phyloP scores from a whole-genome alignment of 2,329 filamentous ascomycete genomes.

The Pochonia chlamydosporia region DNA sequence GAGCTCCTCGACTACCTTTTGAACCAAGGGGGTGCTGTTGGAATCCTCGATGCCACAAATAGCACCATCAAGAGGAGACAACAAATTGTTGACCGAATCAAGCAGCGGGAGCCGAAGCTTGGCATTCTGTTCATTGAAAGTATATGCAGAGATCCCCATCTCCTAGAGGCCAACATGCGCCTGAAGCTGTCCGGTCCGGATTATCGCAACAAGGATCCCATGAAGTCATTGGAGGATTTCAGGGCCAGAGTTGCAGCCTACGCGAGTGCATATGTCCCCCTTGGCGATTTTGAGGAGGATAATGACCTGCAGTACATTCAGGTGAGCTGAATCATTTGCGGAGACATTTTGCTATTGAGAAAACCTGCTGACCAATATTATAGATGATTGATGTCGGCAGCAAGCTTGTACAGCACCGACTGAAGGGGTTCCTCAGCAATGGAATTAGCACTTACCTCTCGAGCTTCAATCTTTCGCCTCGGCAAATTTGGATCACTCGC shows the following conservation, averaged over 20 bases:
- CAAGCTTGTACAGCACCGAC: constrained; percentile 85
- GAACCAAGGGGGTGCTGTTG: constrained; percentile 75
- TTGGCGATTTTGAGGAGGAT: constrained; percentile 86
- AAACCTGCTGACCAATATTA: constrained; percentile 18
- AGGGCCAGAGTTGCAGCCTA: constrained; percentile 88
- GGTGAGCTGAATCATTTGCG: constrained; percentile 34
- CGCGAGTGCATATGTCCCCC: constrained; percentile 85
- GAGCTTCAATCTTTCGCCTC: constrained; percentile 91
- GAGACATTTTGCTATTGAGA: not conserved
- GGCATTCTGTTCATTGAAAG: constrained; percentile 95
- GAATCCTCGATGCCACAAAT: constrained; percentile 96
- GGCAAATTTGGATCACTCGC: constrained; percentile 96
- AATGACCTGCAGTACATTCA: constrained; percentile 92
- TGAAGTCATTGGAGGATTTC: constrained; percentile 81
- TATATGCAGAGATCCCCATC: constrained; percentile 75
- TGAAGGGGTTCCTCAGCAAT: constrained; percentile 85
- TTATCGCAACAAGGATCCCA: constrained; percentile 89
- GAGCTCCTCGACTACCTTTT: constrained; percentile 89
- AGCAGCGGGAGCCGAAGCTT: constrained; percentile 74
- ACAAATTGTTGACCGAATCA: constrained; percentile 77
- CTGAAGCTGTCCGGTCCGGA: constrained; percentile 93
- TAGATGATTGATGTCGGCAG: constrained; percentile 94
- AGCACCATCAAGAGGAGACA: constrained; percentile 84
- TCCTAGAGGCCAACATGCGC: constrained; percentile 95
- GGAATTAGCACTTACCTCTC: constrained; percentile 92